Conservation (phyloP, 192 early-diverging fungal genomes). For the Podila minutissima region DNA sequence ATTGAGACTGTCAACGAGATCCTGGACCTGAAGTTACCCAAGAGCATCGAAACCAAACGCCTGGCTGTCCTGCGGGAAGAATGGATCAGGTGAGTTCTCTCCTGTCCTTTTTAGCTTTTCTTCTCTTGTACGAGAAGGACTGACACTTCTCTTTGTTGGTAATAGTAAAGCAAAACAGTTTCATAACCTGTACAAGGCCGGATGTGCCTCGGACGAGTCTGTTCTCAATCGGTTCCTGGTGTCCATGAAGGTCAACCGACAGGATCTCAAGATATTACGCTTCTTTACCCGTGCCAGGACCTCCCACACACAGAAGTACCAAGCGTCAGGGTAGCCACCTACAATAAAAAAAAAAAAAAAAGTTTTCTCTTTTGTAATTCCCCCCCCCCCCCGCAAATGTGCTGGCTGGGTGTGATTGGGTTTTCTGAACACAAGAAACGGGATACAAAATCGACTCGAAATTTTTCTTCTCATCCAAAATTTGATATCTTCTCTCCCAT, state of each 20-base stretch:
- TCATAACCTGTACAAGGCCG: slow-evolving; percentile 36
- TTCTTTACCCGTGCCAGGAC: slow-evolving; percentile 40
- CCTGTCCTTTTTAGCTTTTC: too few species aligned
- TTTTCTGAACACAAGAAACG: too few species aligned
- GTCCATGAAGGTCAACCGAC: slow-evolving; percentile 36
- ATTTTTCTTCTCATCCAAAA: too few species aligned
- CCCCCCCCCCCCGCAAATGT: too few species aligned
- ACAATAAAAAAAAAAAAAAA: background rate
- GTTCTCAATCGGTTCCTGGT: slow-evolving; percentile 28
- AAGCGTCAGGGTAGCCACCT: background rate
- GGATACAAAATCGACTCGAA: too few species aligned
- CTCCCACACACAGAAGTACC: slow-evolving; percentile 26
- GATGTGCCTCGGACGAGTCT: slow-evolving; percentile 33
- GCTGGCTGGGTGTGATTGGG: too few species aligned
- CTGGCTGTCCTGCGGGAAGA: slow-evolving; percentile 31
- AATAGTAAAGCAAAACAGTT: slow-evolving; percentile 44
- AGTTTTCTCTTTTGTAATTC: too few species aligned
- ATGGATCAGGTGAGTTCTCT: slow-evolving; percentile 27
- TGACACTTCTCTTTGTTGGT: background rate
- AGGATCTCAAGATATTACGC: slow-evolving; percentile 44
- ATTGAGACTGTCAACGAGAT: slow-evolving; percentile 40
- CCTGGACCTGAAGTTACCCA: slow-evolving; percentile 31
- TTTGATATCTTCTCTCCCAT: too few species aligned
- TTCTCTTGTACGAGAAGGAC: background rate
- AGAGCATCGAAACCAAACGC: slow-evolving; percentile 23